Conservation (phyloP, 495 filamentous ascomycete genomes). For the Xylaria cubensis region DNA sequence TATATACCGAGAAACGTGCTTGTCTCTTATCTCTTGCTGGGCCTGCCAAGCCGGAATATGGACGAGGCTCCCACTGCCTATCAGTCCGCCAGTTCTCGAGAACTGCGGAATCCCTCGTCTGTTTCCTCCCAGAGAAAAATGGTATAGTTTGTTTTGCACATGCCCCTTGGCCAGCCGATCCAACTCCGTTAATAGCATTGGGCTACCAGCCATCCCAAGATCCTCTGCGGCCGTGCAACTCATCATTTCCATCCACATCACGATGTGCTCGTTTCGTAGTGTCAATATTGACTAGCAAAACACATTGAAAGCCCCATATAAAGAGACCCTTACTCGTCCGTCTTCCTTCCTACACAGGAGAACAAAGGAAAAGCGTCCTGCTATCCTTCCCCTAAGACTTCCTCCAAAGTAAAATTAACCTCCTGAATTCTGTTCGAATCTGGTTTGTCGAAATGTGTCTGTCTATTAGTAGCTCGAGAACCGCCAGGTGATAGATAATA, state of each 20-base stretch:
- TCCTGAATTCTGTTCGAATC: background rate
- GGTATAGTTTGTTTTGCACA: background rate
- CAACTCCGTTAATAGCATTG: background rate
- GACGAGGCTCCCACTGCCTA: constrained; percentile 36
- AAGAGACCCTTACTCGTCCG: constrained; percentile 13
- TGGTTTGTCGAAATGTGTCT: background rate
- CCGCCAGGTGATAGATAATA: constrained; percentile 9
- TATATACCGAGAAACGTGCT: constrained; percentile 33
- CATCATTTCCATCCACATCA: constrained; percentile 21
- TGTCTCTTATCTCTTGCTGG: constrained; percentile 24
- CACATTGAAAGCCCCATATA: constrained; percentile 7
- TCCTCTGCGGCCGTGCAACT: constrained; percentile 13
- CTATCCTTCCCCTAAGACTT: constrained; percentile 1
- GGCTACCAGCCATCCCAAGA: constrained; percentile 3
- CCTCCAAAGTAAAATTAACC: background rate
- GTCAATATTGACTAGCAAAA: background rate
- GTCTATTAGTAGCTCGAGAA: constrained; percentile 14
- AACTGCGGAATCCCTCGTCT: background rate
- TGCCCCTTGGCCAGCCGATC: constrained; percentile 3
- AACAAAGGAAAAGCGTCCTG: constrained; percentile 22
- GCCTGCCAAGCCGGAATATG: constrained; percentile 29
- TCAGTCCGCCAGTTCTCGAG: constrained; percentile 24
- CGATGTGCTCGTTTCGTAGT: constrained; percentile 11
- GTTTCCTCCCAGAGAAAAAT: constrained; percentile 10
- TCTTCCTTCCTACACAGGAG: constrained; percentile 19